Conservation (phyloP, 768 basidiomycete genomes). For the Rhizopogon sp. region DNA sequence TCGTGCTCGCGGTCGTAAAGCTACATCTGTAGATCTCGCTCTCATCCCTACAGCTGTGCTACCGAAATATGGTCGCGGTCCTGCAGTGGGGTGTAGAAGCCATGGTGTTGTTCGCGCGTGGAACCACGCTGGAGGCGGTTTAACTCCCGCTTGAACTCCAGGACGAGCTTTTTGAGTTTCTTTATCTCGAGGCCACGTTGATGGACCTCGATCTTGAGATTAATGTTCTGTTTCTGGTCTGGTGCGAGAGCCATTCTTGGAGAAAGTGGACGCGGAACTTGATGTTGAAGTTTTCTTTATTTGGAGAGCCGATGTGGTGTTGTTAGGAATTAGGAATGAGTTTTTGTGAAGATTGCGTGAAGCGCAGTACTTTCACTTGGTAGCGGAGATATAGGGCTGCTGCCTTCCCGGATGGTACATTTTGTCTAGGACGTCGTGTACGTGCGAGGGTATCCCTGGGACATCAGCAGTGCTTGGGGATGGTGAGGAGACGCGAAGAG, state of each 20-base stretch:
- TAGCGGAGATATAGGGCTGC: slow-evolving; percentile 77
- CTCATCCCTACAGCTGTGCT: too few species aligned
- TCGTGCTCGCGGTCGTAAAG: slow-evolving; percentile 72
- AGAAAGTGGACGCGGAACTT: slow-evolving; percentile 95
- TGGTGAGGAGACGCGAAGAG: too few species aligned
- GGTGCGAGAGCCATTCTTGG: slow-evolving; percentile 89
- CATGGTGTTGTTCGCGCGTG: too few species aligned
- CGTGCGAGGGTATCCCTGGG: too few species aligned
- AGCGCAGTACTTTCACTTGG: slow-evolving; percentile 80
- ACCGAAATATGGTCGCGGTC: too few species aligned
- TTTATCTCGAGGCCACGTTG: slow-evolving; percentile 88
- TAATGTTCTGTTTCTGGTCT: slow-evolving; percentile 91
- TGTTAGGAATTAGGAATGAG: neutral
- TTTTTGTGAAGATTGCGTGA: too few species aligned
- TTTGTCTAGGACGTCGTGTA: slow-evolving; percentile 33
- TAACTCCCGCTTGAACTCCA: slow-evolving; percentile 54
- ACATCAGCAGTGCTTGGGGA: too few species aligned
- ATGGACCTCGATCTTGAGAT: slow-evolving; percentile 88
- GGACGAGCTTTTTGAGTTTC: slow-evolving; percentile 83
- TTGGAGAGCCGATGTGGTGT: slow-evolving; percentile 87
- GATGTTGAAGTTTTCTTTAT: slow-evolving; percentile 92
- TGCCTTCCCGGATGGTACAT: slow-evolving; percentile 21
- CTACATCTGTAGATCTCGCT: slow-evolving; percentile 27
- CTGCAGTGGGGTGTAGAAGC: too few species aligned
- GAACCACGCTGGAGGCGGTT: too few species aligned